Evolutionary conservation across 306 rosid genomes (phyloP), one percentile per base, ranked within the genome.

Genomic region (Inga oerstediana): DNA sequence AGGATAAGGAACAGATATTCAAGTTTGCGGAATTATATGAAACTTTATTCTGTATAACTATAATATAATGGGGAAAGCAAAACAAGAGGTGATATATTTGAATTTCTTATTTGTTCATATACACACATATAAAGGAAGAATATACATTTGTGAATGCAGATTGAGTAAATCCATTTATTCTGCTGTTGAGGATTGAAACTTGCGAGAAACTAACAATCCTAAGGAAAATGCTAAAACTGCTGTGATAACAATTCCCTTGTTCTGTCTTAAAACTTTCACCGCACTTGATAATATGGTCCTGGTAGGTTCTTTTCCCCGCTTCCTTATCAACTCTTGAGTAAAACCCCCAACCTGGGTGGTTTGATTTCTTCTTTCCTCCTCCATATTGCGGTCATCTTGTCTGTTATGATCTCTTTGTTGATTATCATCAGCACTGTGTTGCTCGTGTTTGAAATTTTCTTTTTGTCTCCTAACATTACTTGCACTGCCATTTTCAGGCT

Each of bases 201-300:
- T 69, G 1, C 79, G 85, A 84, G 93, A 84, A 54, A 88, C 66
- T 0, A 84, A 77, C 72, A 91, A 3, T 75, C 95, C 94, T 27
- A 94, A 65, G 22, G 94, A 89, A 79, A 94, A 92, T 5, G 95
- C 95, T 65, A 92, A 2, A 14, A 85, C 65, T 34, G 94, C 95
- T 46, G 95, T 83, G 32, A 86, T 35, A 34, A 92, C 79, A 65
- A 88, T 82, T 73, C 84, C 88, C 86, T 83, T 92, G 90, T 91
- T 89, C 49, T 82, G 80, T 4, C 51, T 82, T 84, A 91, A 68
- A 70, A 85, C 65, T 37, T 81, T 72, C 43, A 43, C 39, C 68
- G 88, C 85, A 82, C 39, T 82, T 82, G 44, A 81, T 44, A 89
- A 58, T 67, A 73, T 52, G 62, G 34, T 32, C 2, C 34, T 32